phyloP scores from a whole-genome alignment of 495 filamentous ascomycete genomes.

The Haplographium delicatum region DNA sequence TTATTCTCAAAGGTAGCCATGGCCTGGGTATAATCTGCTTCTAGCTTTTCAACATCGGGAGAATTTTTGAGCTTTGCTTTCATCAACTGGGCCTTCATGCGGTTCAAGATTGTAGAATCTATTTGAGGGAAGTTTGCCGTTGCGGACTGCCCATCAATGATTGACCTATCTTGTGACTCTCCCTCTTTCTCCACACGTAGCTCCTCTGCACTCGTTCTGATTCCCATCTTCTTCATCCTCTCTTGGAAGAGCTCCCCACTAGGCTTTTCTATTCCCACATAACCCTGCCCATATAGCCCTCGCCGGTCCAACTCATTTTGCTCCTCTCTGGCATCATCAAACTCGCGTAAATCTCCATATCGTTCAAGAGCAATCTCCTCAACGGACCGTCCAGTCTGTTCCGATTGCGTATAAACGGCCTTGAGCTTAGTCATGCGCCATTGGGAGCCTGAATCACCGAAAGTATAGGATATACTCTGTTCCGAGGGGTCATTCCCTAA shows the following conservation, averaged over 20 bases:
- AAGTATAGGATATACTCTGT: slow-evolving; percentile 72
- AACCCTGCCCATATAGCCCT: slow-evolving; percentile 77
- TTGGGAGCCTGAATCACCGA: slow-evolving; percentile 83
- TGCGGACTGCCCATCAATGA: slow-evolving; percentile 33
- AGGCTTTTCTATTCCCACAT: slow-evolving; percentile 82
- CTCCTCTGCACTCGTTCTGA: slow-evolving; percentile 33
- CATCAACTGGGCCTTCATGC: slow-evolving; percentile 87
- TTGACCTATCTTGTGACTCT: slow-evolving; percentile 37
- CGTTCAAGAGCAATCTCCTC: slow-evolving; percentile 79
- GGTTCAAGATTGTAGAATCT: slow-evolving; percentile 77
- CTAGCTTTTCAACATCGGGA: slow-evolving; percentile 69
- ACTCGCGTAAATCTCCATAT: slow-evolving; percentile 75
- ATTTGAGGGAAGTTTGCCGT: slow-evolving; percentile 43
- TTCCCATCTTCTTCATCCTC: slow-evolving; percentile 44
- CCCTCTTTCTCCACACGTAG: slow-evolving; percentile 40
- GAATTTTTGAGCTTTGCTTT: slow-evolving; percentile 81
- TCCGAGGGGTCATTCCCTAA: slow-evolving; percentile 46
- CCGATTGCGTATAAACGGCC: slow-evolving; percentile 73
- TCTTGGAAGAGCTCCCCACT: slow-evolving; percentile 82
- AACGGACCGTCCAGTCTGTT: slow-evolving; percentile 62
- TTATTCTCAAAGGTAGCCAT: slow-evolving; percentile 52
- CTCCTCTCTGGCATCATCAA: slow-evolving; percentile 93
- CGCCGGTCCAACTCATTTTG: slow-evolving; percentile 86
- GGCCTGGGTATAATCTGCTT: slow-evolving; percentile 77
- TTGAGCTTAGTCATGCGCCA: slow-evolving; percentile 97